Conservation (phyloP, 495 filamentous ascomycete genomes). For the Aspergillus cristatus region DNA sequence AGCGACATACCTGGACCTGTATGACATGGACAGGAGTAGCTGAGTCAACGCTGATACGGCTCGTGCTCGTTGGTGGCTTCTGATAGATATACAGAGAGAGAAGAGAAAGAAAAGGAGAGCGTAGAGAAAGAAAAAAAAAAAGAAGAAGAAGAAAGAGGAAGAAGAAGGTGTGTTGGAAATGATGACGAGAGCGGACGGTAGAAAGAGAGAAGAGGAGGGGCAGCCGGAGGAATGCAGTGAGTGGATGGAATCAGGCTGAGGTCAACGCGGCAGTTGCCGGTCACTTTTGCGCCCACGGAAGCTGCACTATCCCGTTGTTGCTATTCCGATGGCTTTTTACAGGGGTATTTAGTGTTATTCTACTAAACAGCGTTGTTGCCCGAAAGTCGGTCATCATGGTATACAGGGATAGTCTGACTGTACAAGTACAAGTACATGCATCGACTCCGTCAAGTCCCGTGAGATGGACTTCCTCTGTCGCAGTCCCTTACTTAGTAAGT, state of each 20-base stretch:
- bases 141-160: background rate
- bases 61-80: background rate
- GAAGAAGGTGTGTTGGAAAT: background rate
- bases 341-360: too few species aligned
- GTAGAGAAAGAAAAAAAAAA: background rate
- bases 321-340: too few species aligned
- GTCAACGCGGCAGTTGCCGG: too few species aligned
- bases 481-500: too few species aligned
- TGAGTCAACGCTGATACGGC: background rate
- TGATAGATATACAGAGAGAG: slow-evolving; percentile 22
- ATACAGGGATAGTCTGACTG: too few species aligned
- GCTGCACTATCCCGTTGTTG: too few species aligned
- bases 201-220: slow-evolving; percentile 14
- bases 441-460: too few species aligned
- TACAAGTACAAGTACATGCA: too few species aligned
- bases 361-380: too few species aligned
- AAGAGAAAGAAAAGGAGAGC: slow-evolving; percentile 11
- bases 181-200: slow-evolving; percentile 7
- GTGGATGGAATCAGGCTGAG: slow-evolving; percentile 14
- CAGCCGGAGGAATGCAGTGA: background rate
- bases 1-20: background rate
- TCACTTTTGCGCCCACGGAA: too few species aligned
- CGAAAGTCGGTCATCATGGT: too few species aligned
- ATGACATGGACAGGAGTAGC: background rate
- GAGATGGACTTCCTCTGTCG: too few species aligned